These are phyloP conservation scores for Brassica juncea DNA, from an alignment of 345 rosid genomes.

Conservation along the genomic window DNA sequence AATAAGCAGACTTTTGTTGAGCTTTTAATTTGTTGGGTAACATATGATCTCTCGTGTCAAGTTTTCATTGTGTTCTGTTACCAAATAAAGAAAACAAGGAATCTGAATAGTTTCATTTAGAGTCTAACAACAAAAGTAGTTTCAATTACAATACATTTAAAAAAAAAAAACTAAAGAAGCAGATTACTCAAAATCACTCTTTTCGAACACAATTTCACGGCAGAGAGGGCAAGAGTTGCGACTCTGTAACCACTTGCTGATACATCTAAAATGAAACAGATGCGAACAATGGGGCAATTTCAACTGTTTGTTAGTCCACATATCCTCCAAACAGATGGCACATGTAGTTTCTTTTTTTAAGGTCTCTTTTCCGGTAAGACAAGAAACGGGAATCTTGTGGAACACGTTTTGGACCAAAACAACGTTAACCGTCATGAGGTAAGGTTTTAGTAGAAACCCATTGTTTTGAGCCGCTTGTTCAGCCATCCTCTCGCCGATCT, in stretches of 20 bases:
- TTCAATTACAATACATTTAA: not conserved
- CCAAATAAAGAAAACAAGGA: not conserved
- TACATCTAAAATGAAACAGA: not conserved
- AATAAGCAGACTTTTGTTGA: too few relatives aligned
- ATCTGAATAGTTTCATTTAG: not conserved
- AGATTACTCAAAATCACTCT: not conserved
- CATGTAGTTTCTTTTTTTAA: not conserved
- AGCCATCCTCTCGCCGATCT: not conserved
- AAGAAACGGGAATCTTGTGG: not conserved
- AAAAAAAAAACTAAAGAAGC: not conserved
- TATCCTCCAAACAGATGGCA: not conserved
- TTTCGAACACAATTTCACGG: not conserved
- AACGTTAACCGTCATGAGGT: not conserved
- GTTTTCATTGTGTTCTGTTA: too few relatives aligned
- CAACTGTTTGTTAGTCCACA: not conserved
- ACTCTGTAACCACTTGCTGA: not conserved
- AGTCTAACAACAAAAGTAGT: not conserved
- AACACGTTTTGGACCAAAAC: not conserved
- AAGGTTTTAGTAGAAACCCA: not conserved
- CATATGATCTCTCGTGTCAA: too few relatives aligned
- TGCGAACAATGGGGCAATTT: not conserved
- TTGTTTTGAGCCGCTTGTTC: not conserved
- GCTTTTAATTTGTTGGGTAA: too few relatives aligned
- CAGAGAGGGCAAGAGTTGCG: conserved; percentile 16
- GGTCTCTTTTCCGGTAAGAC: not conserved